Conservation (phyloP, 495 filamentous ascomycete species). For the Lepidopterella palustris region DNA sequence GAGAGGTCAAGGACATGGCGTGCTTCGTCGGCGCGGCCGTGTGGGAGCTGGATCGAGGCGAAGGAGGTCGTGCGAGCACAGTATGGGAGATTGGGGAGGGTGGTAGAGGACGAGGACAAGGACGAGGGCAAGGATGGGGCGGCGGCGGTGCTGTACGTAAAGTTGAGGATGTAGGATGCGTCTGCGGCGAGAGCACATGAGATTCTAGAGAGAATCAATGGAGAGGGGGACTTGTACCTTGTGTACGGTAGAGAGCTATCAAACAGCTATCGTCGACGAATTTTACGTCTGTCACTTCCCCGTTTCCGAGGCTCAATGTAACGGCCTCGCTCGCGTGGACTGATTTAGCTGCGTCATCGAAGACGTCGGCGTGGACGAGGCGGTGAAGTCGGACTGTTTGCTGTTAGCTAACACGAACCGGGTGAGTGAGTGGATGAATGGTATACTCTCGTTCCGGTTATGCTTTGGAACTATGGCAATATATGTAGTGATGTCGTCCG, state of each 20-base stretch:
- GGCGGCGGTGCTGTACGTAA: not conserved
- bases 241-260: constrained; percentile 16
- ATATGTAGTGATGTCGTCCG: constrained; percentile 11
- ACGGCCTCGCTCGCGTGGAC: constrained; percentile 6
- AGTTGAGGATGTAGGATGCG: not conserved
- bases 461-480: not conserved
- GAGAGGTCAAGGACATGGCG: not conserved
- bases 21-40: not conserved
- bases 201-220: not conserved
- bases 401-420: not conserved
- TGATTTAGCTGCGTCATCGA: constrained; percentile 2
- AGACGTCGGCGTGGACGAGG: constrained; percentile 11
- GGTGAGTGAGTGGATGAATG: not conserved
- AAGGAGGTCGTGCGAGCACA: not conserved
- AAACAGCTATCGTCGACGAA: constrained; percentile 28
- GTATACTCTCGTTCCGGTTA: not conserved
- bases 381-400: constrained; percentile 22
- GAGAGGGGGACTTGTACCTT: not conserved
- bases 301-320: constrained; percentile 4
- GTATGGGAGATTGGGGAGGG: not conserved
- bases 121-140: constrained; percentile 2
- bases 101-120: not conserved
- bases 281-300: constrained; percentile 18
- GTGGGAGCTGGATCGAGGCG: not conserved
- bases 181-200: constrained; percentile 4